Base-by-base conservation (phyloP, 257 asterid genomes). In the Knoxia roxburghii region DNA sequence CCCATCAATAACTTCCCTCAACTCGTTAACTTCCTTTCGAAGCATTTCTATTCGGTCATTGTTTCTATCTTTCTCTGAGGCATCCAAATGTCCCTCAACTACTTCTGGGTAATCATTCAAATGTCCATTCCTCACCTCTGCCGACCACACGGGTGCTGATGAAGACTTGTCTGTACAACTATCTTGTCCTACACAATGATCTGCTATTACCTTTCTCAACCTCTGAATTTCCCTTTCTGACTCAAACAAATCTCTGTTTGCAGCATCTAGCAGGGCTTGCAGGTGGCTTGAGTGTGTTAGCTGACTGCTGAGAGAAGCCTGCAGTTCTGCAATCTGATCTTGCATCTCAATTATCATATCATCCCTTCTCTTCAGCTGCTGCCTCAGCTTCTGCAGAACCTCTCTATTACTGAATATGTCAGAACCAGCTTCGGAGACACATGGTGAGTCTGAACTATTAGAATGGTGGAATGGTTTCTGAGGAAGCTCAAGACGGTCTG, bases 311-410 rank as follows among this genome's bases (percentile, higher is more conserved):
- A 90, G 75, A 37, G 92, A 77, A 73, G 74, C 74, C 71, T 84
- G 96, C 72, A 93, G 78, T 62, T 93, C 95, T 0, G 82, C 84
- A 60, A 88, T 81, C 64, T 88, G 96, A 69, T 93, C 97, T 72
- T 93, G 99, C 99, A 90, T 93, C 83, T 93, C 97, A 40, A 90
- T 74, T 71, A 93, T 85, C 84, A 77, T 90, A 37, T 90, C 99
- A 33, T 93, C 99, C 70, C 97, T 79, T 74, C 95, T 90, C 82
- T 93, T 93, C 77, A 93, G 62, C 77, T 93, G 99, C 64, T 79
- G 95, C 61, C 99, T 84, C 82, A 93, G 73, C 80, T 90, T 93
- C 58, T 93, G 97, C 68, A 93, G 81, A 71, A 93, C 97, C 78
- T 88, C 96, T 64, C 97, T 84, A 56, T 86, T 90, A 81, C 81